phyloP scores from a whole-genome alignment of 2,329 filamentous ascomycete species.

The Cercospora brassicicola region DNA sequence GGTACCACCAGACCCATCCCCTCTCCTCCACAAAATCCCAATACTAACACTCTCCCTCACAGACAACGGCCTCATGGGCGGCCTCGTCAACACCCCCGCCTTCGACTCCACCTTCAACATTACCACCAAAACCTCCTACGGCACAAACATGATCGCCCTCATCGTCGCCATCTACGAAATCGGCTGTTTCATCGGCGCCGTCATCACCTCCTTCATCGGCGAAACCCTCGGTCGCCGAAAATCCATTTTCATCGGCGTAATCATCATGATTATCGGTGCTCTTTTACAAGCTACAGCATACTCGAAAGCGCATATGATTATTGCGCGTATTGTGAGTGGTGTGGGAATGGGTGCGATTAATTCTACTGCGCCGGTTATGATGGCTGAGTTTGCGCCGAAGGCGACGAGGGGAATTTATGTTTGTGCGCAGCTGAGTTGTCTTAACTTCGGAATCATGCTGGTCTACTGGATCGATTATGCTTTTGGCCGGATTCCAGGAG shows the following conservation, averaged over 20 bases:
- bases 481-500: slow-evolving; percentile 36
- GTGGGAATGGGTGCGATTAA: slow-evolving; percentile 51
- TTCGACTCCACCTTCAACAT: slow-evolving; percentile 47
- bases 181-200: slow-evolving; percentile 48
- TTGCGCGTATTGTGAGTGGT: too few species aligned
- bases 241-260: slow-evolving; percentile 46
- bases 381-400: slow-evolving; percentile 45
- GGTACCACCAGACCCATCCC: not conserved
- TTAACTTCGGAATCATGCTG: slow-evolving; percentile 51
- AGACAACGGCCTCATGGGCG: slow-evolving; percentile 29
- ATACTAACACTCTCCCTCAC: not conserved
- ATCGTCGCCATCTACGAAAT: slow-evolving; percentile 50
- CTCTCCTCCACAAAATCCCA: slow-evolving; percentile 19
- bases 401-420: slow-evolving; percentile 43
- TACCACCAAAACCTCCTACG: slow-evolving; percentile 40
- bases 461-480: slow-evolving; percentile 52
- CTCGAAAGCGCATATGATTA: too few species aligned
- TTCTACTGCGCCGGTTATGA: slow-evolving; percentile 48
- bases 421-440: slow-evolving; percentile 51
- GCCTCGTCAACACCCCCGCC: slow-evolving; percentile 43
- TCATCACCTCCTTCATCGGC: slow-evolving; percentile 44
- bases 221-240: slow-evolving; percentile 49
- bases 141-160: slow-evolving; percentile 44
- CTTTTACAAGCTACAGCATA: slow-evolving; percentile 47
- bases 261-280: slow-evolving; percentile 48